Base-by-base conservation (phyloP, 345 rosid genomes). In the Streptanthus diversifolius region DNA sequence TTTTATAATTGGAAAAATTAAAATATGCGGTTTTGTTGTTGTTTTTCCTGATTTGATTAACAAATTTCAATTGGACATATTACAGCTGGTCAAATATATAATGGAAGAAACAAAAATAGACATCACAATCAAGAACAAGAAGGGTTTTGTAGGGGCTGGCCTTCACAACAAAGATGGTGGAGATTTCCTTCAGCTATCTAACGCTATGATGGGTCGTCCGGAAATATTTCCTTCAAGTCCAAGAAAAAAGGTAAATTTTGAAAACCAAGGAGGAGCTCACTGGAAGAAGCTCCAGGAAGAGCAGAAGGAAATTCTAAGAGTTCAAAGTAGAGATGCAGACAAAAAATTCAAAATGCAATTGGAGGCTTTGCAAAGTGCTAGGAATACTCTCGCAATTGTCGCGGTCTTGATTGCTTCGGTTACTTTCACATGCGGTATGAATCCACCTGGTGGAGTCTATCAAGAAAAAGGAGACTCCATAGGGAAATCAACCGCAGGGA, bases 41-140 rank as follows among this genome's bases (percentile, higher is more conserved):
- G 52, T 14, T 48, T 32, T 64, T 19, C 30, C n/a, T 47, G 13
- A 13, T 32, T n/a, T 67, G 27, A 17, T 18, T 40, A 39, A 54
- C 7, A 52, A 1, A 17, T 17, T 18, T 19, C 8, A 64, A 18
- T 45, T 64, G 24, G 7, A 17, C 30, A 29, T 21, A 41, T 41
- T 19, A 18, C 57, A 70, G 74, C 66, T 70, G 36, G 66, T 70
- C 7, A 22, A 47, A 10, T 70, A 58, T 53, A 70, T 70, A n/a
- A 45, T 35, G 2, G 0, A 1, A 29, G 57, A 45, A 45, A 58
- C 66, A 22, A 47, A 33, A 15, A 12, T 58, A 45, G 8, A 58
- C 10, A 37, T 45, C 14, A 15, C 25, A 17, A 15, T 37, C 66
- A 58, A 70, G 47, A 70, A 70, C 66, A 24, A 32, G 27, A 58